Base-by-base conservation (phyloP, 768 basidiomycete genomes). In the Tylopilus rubrobrunneus region DNA sequence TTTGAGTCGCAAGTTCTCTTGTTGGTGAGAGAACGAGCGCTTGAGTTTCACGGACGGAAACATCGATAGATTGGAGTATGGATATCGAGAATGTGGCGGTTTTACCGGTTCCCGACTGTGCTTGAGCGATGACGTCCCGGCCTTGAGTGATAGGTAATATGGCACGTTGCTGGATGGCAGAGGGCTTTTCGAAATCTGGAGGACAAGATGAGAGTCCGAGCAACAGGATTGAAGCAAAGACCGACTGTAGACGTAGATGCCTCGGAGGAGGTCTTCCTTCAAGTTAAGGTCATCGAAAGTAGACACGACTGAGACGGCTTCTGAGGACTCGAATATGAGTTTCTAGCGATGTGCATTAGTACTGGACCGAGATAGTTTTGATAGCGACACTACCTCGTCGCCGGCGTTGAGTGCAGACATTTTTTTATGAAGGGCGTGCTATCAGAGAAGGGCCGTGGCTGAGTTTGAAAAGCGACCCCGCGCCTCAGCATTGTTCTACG, bases 61-160 rank as follows among this genome's bases (percentile, higher is more conserved):
- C 85, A 71, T 99, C 96, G 83, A 99, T 97, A 59, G 92, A 92
- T 71, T 99, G 96, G 49, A 99, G 85, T 71, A 97, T 92, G 61
- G 95, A 90, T 70, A 99, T 97, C 62, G 94, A 95, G 76, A 98
- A 98, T 19, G 96, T 97, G 7, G 96, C 96, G 10, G 96, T 99
- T 91, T 98, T 99, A 81, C 96, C 96, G 36, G 96, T 98, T 70
- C 96, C 96, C 33, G 95, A 97, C 76, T 98, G 96, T 41, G 96
- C 96, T 77, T 98, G 96, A 34, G 96, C 96, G 70, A 99, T 98
- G 56, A 98, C 96, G 80, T 98, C 96, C 60, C 95, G 86, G 28
- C 92, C 92, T 76, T 92, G 89, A 46, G 85, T 91, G 68, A 99
- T 96, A 48, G 96, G 96, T 55, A 96, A 78, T 72, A 99, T 98